Base-by-base conservation (phyloP, 768 basidiomycete genomes). In the Calocera viscosa region DNA sequence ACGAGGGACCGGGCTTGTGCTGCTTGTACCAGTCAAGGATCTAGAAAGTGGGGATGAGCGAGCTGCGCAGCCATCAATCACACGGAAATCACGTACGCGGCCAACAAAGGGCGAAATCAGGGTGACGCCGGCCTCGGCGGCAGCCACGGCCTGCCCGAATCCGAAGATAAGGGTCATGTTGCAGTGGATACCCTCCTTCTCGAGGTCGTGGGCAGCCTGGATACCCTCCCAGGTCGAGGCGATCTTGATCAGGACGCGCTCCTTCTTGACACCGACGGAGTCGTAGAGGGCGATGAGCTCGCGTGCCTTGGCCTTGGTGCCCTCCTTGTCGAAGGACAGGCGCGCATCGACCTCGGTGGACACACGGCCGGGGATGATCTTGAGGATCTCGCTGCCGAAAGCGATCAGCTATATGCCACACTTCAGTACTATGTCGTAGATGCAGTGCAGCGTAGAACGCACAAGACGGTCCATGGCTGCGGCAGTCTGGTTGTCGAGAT, bases 21-120 rank as follows among this genome's bases (percentile, higher is more conserved):
- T 92, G 91, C 86, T 99, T 99, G 88, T 99, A 86, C 94, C 94
- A 99, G 80, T 99, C 96, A 71, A 99, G 90, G 76, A 98, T 99
- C 90, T 91, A 71, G 24, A 66, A 11, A 3, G 19, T 17, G 30
- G 41, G 66, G 26, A 49, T 26, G 43, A 35, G 40, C 38, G 49
- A 63, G 43, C 49, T 66, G 68, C 63, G 69, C 70, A 71, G 43
- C 53, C 35, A n/a, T 67, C n/a, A n/a, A n/a, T 41, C 17, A 70
- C 49, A 38, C 47, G 34, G 17, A 24, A 49, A 24, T 19, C 35
- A 80, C 89, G 77, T 81, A 92, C 90, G 77, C 94, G 91, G 70
- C 94, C 96, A 77, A 99, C 96, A 80, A 99, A 98, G 66, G 96
- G 96, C 65, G 96, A 98, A 81, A 98, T 98, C 77, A 99, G 84